These are phyloP conservation scores for Talaromyces thailandensis DNA, from an alignment of 495 filamentous ascomycete genomes.

Conservation along the genomic window DNA sequence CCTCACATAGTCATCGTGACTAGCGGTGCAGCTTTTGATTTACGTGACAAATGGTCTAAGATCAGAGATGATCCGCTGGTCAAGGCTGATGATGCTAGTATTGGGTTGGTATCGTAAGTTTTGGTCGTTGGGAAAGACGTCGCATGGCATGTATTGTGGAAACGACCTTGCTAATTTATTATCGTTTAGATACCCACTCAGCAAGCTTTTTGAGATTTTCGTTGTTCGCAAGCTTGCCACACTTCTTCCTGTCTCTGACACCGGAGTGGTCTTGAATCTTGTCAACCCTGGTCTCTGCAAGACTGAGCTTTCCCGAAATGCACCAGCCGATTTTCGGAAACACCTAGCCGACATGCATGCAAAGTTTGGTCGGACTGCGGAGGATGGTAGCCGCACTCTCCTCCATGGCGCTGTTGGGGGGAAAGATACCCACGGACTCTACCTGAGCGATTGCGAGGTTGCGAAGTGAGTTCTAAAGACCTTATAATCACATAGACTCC, in stretches of 20 bases:
- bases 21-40: constrained; percentile 11
- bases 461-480: constrained; percentile 11
- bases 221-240: constrained; percentile 22
- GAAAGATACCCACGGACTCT: constrained; percentile 15
- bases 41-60: constrained; percentile 14
- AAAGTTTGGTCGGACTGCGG: constrained; percentile 16
- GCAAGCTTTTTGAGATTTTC: constrained; percentile 32
- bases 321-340: constrained; percentile 10
- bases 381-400: constrained; percentile 20
- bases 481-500: neutral
- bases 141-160: neutral
- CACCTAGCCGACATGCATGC: constrained; percentile 5
- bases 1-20: constrained; percentile 10
- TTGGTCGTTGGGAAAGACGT: neutral
- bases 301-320: constrained; percentile 23
- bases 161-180: constrained; percentile 7
- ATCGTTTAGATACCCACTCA: constrained; percentile 19
- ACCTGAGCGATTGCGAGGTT: constrained; percentile 14
- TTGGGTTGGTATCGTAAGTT: neutral
- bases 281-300: constrained; percentile 36
- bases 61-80: constrained; percentile 15
- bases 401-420: constrained; percentile 16
- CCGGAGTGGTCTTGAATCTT: constrained; percentile 30
- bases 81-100: constrained; percentile 9
- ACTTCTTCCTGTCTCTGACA: constrained; percentile 14